phyloP scores from a whole-genome alignment of 1,284 basidiomycete genomes.

The Trichosporon faecale region DNA sequence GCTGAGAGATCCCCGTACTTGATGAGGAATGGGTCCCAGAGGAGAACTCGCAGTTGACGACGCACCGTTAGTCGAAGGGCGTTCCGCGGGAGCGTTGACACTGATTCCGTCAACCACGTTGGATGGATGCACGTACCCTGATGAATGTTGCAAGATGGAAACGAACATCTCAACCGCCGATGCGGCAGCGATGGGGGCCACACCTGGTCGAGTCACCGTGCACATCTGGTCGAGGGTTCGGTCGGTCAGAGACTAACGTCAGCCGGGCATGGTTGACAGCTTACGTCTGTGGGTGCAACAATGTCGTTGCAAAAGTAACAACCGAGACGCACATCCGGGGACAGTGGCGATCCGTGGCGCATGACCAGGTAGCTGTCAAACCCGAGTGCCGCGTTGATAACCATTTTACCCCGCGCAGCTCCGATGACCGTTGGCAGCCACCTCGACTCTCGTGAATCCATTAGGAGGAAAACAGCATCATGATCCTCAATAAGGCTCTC shows the following conservation, averaged over 20 bases:
- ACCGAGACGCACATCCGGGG: slow-evolving; percentile 57
- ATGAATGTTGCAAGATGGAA: slow-evolving; percentile 82
- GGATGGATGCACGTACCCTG: slow-evolving; percentile 60
- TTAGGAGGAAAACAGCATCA: slow-evolving; percentile 88
- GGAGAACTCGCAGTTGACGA: slow-evolving; percentile 54
- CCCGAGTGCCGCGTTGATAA: slow-evolving; percentile 91
- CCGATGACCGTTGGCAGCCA: slow-evolving; percentile 93
- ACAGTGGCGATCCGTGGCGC: slow-evolving; percentile 61
- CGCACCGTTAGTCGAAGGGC: neutral
- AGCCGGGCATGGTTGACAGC: slow-evolving; percentile 39
- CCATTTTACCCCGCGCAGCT: slow-evolving; percentile 80
- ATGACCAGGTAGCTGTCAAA: slow-evolving; percentile 97
- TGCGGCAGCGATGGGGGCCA: slow-evolving; percentile 87
- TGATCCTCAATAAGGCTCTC: slow-evolving; percentile 77
- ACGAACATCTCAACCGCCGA: slow-evolving; percentile 89
- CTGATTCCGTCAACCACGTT: slow-evolving; percentile 48
- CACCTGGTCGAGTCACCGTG: slow-evolving; percentile 93
- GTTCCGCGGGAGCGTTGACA: slow-evolving; percentile 62
- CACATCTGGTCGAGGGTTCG: slow-evolving; percentile 98
- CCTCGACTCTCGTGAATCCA: slow-evolving; percentile 93
- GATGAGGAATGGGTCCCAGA: slow-evolving; percentile 87
- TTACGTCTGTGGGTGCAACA: slow-evolving; percentile 88
- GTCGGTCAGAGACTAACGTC: slow-evolving; percentile 76
- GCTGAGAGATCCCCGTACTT: slow-evolving; percentile 82
- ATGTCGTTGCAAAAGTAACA: slow-evolving; percentile 99